A percentile compares a stretch with the other conserved stretches of the same genome.
phyloP scores from a whole-genome alignment of 305 asterid genomes.

The Ilex paraguariensis region DNA sequence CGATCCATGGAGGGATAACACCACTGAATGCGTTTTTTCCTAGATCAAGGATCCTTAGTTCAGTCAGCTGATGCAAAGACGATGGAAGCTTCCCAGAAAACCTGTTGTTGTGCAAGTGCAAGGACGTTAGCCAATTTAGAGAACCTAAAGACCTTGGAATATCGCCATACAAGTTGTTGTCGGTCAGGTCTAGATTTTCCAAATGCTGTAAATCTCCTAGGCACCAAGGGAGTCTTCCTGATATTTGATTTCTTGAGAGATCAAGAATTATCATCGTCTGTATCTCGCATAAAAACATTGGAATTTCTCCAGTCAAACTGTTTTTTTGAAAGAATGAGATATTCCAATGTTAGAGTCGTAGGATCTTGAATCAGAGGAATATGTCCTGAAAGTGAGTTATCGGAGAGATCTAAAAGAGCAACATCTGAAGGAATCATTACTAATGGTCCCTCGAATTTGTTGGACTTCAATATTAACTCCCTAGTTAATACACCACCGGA shows the following conservation, averaged over 20 bases:
- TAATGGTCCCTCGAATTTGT: conserved; percentile 4
- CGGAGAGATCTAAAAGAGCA: conserved; percentile 7
- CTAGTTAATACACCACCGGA: not conserved
- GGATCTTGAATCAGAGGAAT: not conserved
- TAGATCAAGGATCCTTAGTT: conserved; percentile 23
- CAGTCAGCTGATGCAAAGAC: conserved; percentile 15
- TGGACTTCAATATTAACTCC: conserved; percentile 4
- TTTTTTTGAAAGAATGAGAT: conserved; percentile 14
- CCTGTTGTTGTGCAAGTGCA: not conserved
- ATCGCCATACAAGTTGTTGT: conserved; percentile 14
- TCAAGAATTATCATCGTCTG: conserved; percentile 5
- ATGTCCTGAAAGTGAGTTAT: conserved; percentile 10
- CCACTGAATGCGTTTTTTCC: conserved; percentile 24
- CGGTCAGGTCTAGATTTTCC: conserved; percentile 4
- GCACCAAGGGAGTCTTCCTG: conserved; percentile 17
- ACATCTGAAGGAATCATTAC: conserved; percentile 3
- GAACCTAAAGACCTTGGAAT: conserved; percentile 29
- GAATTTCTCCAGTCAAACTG: conserved; percentile 14
- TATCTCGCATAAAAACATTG: conserved; percentile 8
- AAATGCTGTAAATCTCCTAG: conserved; percentile 9
- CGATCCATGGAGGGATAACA: conserved; percentile 16
- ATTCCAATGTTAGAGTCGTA: not conserved
- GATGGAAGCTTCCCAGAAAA: conserved; percentile 25
- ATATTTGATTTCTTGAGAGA: conserved; percentile 14
- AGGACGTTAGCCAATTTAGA: not conserved